Evolutionary conservation across 257 asterid genomes (phyloP).

Genomic region (Vinca minor): DNA sequence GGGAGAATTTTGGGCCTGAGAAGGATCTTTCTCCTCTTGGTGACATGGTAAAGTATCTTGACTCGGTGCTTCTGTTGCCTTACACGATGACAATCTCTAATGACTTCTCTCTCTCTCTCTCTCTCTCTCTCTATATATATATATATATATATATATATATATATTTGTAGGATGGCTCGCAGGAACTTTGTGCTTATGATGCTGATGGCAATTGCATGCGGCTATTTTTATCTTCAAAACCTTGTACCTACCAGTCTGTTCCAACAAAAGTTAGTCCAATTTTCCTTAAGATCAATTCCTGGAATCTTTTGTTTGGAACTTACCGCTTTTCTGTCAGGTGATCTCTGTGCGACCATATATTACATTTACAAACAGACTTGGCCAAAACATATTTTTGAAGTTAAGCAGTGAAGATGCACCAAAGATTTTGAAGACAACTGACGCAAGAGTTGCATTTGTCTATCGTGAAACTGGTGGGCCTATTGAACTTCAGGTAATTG

Average conservation of each 20-base stretch:
- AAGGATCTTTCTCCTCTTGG: slow-evolving; percentile 80
- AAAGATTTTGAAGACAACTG: slow-evolving; percentile 61
- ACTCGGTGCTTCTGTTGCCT: slow-evolving; percentile 8
- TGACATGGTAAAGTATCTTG: slow-evolving; percentile 56
- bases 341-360: slow-evolving; percentile 75
- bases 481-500: slow-evolving; percentile 64
- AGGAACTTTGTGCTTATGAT: slow-evolving; percentile 70
- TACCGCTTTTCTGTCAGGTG: slow-evolving; percentile 45
- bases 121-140: slow-evolving; percentile 8
- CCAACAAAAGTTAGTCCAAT: slow-evolving; percentile 76
- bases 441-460: slow-evolving; percentile 70
- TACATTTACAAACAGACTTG: slow-evolving; percentile 91
- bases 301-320: slow-evolving; percentile 19
- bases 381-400: slow-evolving; percentile 60
- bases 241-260: slow-evolving; percentile 75
- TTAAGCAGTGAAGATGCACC: slow-evolving; percentile 79
- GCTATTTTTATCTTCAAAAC: slow-evolving; percentile 77
- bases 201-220: slow-evolving; percentile 71
- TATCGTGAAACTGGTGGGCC: slow-evolving; percentile 49
- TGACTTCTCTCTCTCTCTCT: not conserved
- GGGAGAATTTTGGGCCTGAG: slow-evolving; percentile 77
- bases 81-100: not conserved
- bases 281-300: slow-evolving; percentile 11
- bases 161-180: slow-evolving; percentile 78
- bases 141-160: too few relatives aligned